These are phyloP conservation scores for Ascochyta rabiei DNA, from an alignment of 2,329 filamentous ascomycete genomes.

Conservation along the genomic window DNA sequence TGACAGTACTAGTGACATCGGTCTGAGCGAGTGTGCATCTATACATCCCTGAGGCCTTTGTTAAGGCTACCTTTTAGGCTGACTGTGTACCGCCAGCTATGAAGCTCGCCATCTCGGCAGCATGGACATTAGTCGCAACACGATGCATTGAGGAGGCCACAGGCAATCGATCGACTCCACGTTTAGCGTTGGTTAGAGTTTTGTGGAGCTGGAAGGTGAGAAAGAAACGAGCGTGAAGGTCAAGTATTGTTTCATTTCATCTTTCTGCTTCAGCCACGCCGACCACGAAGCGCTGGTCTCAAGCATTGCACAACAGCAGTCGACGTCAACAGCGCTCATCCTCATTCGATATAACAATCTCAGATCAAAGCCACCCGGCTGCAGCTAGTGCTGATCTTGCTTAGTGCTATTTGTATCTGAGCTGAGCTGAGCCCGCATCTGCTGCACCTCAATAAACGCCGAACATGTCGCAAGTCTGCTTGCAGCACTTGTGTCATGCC, in stretches of 20 bases:
- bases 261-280: neutral
- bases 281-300: neutral
- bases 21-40: neutral
- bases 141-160: neutral
- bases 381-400: constrained; percentile 15
- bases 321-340: neutral
- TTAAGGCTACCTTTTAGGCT: neutral
- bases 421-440: constrained; percentile 16
- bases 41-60: neutral
- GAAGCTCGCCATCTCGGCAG: neutral
- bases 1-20: too few relatives aligned
- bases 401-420: constrained; percentile 13
- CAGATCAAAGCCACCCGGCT: constrained; percentile 15
- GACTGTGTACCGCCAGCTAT: neutral
- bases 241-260: neutral
- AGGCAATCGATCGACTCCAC: neutral
- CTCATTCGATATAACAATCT: neutral
- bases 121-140: neutral
- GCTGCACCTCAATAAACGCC: constrained; percentile 1
- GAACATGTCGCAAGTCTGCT: constrained; percentile 5
- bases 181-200: neutral
- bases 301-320: constrained; percentile 1
- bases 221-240: neutral
- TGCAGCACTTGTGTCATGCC: neutral
- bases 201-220: neutral